Conservation (phyloP, 495 filamentous ascomycete species). For the Tuber borchii region DNA sequence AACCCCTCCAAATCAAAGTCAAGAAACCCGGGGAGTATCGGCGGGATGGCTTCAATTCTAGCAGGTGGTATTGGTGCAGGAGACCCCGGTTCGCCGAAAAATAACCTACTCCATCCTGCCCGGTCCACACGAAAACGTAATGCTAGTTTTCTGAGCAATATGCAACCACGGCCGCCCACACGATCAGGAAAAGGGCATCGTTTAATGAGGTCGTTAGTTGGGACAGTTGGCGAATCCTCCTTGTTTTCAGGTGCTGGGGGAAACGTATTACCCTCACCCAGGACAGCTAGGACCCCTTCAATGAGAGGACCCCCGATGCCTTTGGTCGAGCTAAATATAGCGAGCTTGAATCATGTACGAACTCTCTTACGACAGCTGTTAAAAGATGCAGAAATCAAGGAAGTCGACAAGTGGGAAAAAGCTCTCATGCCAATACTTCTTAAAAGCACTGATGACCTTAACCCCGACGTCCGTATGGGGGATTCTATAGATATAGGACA, state of each 20-base stretch:
- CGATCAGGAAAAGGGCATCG: conserved; percentile 36
- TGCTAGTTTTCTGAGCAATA: conserved; percentile 33
- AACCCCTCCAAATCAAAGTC: conserved; percentile 36
- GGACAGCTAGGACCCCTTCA: conserved; percentile 63
- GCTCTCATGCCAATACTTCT: conserved; percentile 86
- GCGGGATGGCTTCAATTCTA: conserved; percentile 33
- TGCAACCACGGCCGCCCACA: conserved; percentile 38
- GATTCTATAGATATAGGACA: conserved; percentile 98
- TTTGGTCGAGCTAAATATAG: conserved; percentile 72
- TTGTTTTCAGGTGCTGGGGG: conserved; percentile 29
- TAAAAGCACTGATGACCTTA: conserved; percentile 87
- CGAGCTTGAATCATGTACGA: conserved; percentile 80
- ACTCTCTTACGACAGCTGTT: conserved; percentile 78
- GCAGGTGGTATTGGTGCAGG: conserved; percentile 22
- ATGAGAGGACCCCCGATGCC: conserved; percentile 70
- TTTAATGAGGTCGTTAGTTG: conserved; percentile 38
- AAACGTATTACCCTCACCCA: conserved; percentile 29
- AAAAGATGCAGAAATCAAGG: conserved; percentile 64
- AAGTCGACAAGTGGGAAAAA: conserved; percentile 74
- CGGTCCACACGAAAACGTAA: conserved; percentile 34
- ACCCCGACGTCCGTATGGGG: conserved; percentile 77
- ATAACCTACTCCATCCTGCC: conserved; percentile 20
- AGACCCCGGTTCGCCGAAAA: conserved; percentile 25
- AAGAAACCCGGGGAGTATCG: conserved; percentile 38
- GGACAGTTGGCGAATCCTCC: conserved; percentile 30